Percentiles rank a stretch among this genome's conserved stretches.
Conservation (phyloP, 2,329 filamentous ascomycete genomes). For the Taxawa tesnikishii region DNA sequence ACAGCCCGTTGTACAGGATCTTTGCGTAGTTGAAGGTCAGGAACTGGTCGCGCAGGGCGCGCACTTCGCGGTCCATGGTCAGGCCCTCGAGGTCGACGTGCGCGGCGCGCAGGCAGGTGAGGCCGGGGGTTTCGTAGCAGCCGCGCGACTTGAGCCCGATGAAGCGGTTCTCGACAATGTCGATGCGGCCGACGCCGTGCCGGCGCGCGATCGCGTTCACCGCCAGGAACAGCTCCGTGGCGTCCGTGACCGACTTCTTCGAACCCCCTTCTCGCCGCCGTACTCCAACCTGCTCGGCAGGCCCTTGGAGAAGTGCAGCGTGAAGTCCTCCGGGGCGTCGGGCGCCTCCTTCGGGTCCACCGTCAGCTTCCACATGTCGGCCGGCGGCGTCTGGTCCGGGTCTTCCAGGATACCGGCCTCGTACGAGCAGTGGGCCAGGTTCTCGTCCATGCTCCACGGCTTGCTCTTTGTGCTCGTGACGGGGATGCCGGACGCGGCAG, state of each 20-base stretch:
- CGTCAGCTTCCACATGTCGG: constrained; percentile 71
- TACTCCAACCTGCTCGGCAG: constrained; percentile 57
- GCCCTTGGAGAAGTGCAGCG: constrained; percentile 60
- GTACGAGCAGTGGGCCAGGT: constrained; percentile 66
- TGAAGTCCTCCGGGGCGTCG: constrained; percentile 58
- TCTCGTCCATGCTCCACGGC: constrained; percentile 58
- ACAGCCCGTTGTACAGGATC: constrained; percentile 48
- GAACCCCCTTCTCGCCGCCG: no score
- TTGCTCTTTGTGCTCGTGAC: constrained; percentile 62
- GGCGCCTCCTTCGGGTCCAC: constrained; percentile 56
- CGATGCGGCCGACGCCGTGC: constrained; percentile 67
- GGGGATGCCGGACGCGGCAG: constrained; percentile 53
- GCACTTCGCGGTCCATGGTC: constrained; percentile 55
- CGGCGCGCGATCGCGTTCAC: constrained; percentile 59
- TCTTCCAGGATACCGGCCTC: constrained; percentile 67
- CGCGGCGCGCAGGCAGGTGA: constrained; percentile 43
- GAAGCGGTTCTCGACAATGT: constrained; percentile 74
- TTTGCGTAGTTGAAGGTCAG: constrained; percentile 53
- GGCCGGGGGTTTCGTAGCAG: constrained; percentile 60
- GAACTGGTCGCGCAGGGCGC: constrained; percentile 58
- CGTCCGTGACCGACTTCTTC: constrained; percentile 53
- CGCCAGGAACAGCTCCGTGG: constrained; percentile 59
- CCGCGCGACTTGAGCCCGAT: constrained; percentile 70
- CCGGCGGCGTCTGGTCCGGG: constrained; percentile 51
- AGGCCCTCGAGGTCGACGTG: constrained; percentile 55